Evolutionary conservation across 1,284 basidiomycete species (phyloP).

Genomic region (Microbotryomycetes sp.): DNA sequence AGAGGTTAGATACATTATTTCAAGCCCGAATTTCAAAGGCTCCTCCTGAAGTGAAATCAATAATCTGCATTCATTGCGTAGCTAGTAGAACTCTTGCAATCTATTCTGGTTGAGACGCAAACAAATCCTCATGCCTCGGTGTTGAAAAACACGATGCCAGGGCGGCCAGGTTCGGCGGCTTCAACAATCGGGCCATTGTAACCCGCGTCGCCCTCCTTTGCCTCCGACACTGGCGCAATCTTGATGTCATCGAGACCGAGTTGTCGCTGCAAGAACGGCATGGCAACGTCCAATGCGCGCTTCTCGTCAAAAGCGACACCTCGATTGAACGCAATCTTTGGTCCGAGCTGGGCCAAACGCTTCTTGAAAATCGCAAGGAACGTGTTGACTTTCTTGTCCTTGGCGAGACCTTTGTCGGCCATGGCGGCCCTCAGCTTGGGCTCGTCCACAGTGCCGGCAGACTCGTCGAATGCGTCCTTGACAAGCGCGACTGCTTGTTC

Average conservation of each 20-base stretch:
- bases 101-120: too few relatives aligned
- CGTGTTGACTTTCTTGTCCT: conserved; percentile 95
- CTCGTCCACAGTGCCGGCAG: conserved; percentile 69
- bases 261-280: conserved; percentile 77
- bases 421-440: conserved; percentile 65
- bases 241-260: conserved; percentile 67
- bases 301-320: conserved; percentile 78
- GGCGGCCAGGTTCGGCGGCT: conserved; percentile 75
- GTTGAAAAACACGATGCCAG: conserved; percentile 46
- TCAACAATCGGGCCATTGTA: conserved; percentile 67
- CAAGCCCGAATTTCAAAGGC: too few relatives aligned
- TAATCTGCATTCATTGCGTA: too few relatives aligned
- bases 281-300: conserved; percentile 62
- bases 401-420: conserved; percentile 70
- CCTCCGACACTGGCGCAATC: conserved; percentile 54
- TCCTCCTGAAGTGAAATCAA: too few relatives aligned
- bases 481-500: conserved; percentile 69
- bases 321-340: conserved; percentile 76
- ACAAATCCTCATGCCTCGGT: conserved; percentile 3
- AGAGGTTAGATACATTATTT: too few relatives aligned
- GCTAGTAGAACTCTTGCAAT: too few relatives aligned
- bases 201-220: conserved; percentile 38
- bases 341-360: conserved; percentile 72
- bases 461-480: conserved; percentile 58
- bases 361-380: conserved; percentile 86